Evolutionary conservation across 1,284 basidiomycete species (phyloP).

Genomic region (Hemileia vastatrix): DNA sequence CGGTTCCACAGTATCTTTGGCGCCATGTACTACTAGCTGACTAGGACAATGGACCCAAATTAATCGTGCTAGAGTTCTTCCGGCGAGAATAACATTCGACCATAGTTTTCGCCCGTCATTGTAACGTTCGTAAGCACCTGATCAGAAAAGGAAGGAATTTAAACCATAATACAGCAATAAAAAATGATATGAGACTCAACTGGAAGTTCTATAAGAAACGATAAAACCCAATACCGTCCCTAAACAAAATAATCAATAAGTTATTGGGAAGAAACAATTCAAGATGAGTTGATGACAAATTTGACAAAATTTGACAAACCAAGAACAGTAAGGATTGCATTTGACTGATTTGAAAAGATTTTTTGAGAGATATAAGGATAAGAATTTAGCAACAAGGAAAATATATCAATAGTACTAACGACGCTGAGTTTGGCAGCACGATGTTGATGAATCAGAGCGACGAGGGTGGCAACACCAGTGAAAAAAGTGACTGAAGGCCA

Average conservation of each 20-base stretch:
- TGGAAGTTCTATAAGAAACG: constrained; percentile 20
- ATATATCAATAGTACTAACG: background rate
- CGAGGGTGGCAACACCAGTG: background rate
- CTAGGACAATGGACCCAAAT: constrained; percentile 10
- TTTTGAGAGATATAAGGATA: background rate
- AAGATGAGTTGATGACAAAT: background rate
- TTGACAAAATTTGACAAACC: background rate
- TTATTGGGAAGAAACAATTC: background rate
- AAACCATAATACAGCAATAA: background rate
- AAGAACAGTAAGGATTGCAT: background rate
- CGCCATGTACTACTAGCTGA: no score
- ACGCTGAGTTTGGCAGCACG: constrained; percentile 4
- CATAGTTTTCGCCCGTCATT: constrained; percentile 17
- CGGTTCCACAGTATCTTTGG: background rate
- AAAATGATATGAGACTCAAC: constrained; percentile 1
- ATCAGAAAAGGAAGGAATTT: background rate
- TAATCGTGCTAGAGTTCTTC: constrained; percentile 1
- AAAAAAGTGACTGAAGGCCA: constrained; percentile 13
- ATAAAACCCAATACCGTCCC: constrained; percentile 21
- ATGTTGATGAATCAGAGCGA: constrained; percentile 7
- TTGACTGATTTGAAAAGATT: background rate
- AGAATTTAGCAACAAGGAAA: background rate
- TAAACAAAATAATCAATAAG: background rate
- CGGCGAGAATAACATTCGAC: constrained; percentile 9
- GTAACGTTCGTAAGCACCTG: constrained; percentile 20